Base-by-base conservation (phyloP, 768 basidiomycete genomes). In the Pisolithus marmoratus region DNA sequence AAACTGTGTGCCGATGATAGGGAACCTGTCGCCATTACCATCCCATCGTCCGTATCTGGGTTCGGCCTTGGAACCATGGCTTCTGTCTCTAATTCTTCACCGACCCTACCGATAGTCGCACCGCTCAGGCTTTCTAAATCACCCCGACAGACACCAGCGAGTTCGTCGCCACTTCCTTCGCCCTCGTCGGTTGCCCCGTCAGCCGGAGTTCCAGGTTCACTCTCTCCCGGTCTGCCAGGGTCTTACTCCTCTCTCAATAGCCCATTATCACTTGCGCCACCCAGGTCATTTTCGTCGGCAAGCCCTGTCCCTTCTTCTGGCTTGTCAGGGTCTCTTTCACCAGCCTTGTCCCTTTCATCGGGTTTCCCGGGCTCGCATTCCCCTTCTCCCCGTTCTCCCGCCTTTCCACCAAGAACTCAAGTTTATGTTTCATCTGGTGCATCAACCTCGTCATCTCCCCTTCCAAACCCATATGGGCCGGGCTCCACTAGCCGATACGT, bases 81-180 rank as follows among this genome's bases (percentile, higher is more conserved):
- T 19, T 3, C 24, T 24, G 26, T 9, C 11, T 17, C 24, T 14
- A 24, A 8, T 14, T n/a, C 31, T 5, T n/a, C 45, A 14, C 20
- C 52, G 23, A 38, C 46, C 1, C 54, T 60, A 1, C 46, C 65
- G 0, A 26, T 31, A 0, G 55, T 67, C 2, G 63, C 68, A 8
- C 66, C 66, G 0, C 44, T 68, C 0, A 59, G 66, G 11, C 31
- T 68, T 19, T 52, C 51, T 48, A 68, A 70, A 55, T 55, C 60
- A 1, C 63, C 66, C 11, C 58, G 55, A n/a, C 43, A 55, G 23
- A 29, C 61, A 2, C 53, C 57, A 3, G 65, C 57, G 29, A 51
- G 54, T 37, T 60, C 59, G 2, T 63, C 60, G 8, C 51, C 62
- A 11, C 52, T 53, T 1, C 38, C 50, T 2, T 48, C 55, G 12